phyloP scores from a whole-genome alignment of 257 asterid genomes.

The Gentiana straminea region DNA sequence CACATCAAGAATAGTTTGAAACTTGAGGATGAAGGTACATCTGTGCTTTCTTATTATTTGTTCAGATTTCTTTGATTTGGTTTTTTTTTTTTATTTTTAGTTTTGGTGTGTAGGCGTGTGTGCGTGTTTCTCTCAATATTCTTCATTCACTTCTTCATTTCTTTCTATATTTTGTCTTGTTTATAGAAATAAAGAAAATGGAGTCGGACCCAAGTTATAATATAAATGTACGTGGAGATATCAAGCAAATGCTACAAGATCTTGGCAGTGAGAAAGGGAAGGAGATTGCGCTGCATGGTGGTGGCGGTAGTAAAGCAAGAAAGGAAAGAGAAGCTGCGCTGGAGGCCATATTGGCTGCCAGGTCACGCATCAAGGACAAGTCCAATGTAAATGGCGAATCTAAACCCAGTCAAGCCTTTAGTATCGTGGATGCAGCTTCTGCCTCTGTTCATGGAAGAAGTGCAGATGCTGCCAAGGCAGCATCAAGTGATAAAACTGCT shows the following conservation, averaged over 20 bases:
- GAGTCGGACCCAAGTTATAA: constrained; percentile 82
- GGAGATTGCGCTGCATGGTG: constrained; percentile 93
- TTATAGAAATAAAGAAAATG: constrained; percentile 57
- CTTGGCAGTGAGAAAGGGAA: constrained; percentile 89
- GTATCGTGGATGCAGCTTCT: constrained; percentile 98
- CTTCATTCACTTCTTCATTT: constrained; percentile 3
- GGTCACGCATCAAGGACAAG: constrained; percentile 83
- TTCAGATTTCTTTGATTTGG: not conserved
- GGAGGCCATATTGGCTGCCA: constrained; percentile 73
- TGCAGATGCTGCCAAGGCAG: constrained; percentile 89
- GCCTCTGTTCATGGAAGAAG: constrained; percentile 99
- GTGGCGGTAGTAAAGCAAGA: constrained; percentile 94
- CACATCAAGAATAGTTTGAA: constrained; percentile 79
- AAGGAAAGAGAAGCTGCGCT: constrained; percentile 88
- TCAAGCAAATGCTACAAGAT: constrained; percentile 86
- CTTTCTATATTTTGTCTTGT: not conserved
- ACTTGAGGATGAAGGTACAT: constrained; percentile 85
- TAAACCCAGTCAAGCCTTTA: constrained; percentile 52
- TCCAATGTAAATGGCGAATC: constrained; percentile 25
- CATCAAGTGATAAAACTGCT: constrained; percentile 77
- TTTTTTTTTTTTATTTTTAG: not conserved
- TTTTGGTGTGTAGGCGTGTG: not conserved
- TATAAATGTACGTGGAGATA: constrained; percentile 74
- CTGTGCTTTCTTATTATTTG: not conserved
- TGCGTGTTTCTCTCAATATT: no score